Percentiles rank a stretch among this genome's conserved stretches.
phyloP scores from a whole-genome alignment of 2,329 filamentous ascomycete genomes.

The Ascochyta fabae region DNA sequence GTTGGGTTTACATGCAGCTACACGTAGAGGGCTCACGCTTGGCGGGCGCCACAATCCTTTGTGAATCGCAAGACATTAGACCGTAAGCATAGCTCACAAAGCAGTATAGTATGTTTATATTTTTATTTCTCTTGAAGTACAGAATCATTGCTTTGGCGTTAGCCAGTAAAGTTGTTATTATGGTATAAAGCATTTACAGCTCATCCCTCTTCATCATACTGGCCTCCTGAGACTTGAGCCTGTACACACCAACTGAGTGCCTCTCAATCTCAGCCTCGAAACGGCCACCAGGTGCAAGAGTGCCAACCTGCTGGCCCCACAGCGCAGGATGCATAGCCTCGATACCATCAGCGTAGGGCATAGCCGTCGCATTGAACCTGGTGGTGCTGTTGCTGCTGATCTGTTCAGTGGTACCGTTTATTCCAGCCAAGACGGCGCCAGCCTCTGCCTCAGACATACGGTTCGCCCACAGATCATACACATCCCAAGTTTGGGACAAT shows the following conservation, averaged over 20 bases:
- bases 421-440: slow-evolving; percentile 53
- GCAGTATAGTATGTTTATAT: no score
- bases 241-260: slow-evolving; percentile 60
- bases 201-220: slow-evolving; percentile 53
- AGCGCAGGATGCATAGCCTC: slow-evolving; percentile 52
- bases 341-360: slow-evolving; percentile 57
- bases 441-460: slow-evolving; percentile 59
- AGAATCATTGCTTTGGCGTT: neutral
- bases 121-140: no score
- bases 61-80: no score
- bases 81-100: no score
- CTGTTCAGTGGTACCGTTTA: slow-evolving; percentile 50
- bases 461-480: slow-evolving; percentile 63
- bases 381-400: slow-evolving; percentile 42
- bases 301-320: slow-evolving; percentile 56
- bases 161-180: neutral
- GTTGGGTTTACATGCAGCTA: neutral
- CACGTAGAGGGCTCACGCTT: neutral
- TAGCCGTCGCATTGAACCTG: slow-evolving; percentile 59
- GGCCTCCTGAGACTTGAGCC: slow-evolving; percentile 48
- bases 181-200: slow-evolving; percentile 37
- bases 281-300: slow-evolving; percentile 52
- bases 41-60: neutral
- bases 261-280: slow-evolving; percentile 54
- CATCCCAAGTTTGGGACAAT: slow-evolving; percentile 56